Percentiles rank a stretch among this genome's conserved stretches.
These are phyloP conservation scores for Eragrostis nindensis DNA, from an alignment of 176 grass and related monocot genomes.

Conservation along the genomic window DNA sequence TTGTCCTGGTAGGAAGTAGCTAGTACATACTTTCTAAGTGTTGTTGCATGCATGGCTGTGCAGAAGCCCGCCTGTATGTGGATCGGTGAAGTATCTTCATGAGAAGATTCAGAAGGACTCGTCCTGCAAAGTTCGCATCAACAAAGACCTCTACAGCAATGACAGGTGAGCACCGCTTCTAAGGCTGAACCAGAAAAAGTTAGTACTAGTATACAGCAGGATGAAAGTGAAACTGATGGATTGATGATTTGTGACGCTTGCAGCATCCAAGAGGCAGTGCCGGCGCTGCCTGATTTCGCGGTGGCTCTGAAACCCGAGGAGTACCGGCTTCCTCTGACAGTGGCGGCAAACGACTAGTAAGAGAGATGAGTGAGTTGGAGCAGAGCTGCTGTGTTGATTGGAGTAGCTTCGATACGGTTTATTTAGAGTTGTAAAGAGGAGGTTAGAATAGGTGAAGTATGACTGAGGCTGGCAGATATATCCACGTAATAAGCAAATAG, in stretches of 20 bases:
- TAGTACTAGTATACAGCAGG: background rate
- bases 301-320: conserved; percentile 72
- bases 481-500: background rate
- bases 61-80: conserved; percentile 80
- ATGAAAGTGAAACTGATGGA: background rate
- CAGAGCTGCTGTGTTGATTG: background rate
- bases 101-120: conserved; percentile 96
- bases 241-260: background rate
- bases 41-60: background rate
- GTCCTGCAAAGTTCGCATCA: conserved; percentile 62
- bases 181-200: background rate
- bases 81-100: conserved; percentile 88
- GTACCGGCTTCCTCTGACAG: conserved; percentile 54
- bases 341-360: conserved; percentile 27
- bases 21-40: background rate
- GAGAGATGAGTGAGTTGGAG: background rate
- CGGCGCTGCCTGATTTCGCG: conserved; percentile 59
- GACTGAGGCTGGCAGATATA: background rate
- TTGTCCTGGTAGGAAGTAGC: background rate
- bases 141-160: conserved; percentile 67
- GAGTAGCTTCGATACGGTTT: no score
- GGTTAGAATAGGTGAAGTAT: background rate
- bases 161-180: conserved; percentile 33
- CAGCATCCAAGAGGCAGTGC: conserved; percentile 52
- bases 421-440: background rate